Evolutionary conservation across 257 asterid genomes (phyloP).

Genomic region (Striga asiatica): DNA sequence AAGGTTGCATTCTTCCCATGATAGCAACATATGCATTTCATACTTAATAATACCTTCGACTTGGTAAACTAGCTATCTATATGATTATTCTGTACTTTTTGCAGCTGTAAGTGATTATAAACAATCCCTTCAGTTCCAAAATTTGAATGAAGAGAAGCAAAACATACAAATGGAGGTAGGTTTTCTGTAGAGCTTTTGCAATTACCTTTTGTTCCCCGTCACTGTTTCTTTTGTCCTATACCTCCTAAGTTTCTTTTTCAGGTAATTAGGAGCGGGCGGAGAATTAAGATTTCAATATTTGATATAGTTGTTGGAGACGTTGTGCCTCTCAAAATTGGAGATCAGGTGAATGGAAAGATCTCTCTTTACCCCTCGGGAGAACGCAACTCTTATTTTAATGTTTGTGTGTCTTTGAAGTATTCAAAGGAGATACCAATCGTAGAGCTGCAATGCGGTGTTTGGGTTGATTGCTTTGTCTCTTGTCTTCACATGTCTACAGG

Average conservation of each 20-base stretch:
- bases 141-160: constrained; percentile 83
- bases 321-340: constrained; percentile 91
- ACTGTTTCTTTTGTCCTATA: not conserved
- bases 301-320: constrained; percentile 90
- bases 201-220: not conserved
- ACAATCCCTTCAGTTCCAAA: constrained; percentile 91
- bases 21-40: not conserved
- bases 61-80: not conserved
- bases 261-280: constrained; percentile 82
- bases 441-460: not conserved
- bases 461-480: constrained; percentile 5
- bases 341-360: constrained; percentile 54
- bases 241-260: constrained; percentile 19
- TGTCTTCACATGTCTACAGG: constrained; percentile 33
- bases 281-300: constrained; percentile 66
- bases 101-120: constrained; percentile 84
- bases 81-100: constrained; percentile 5
- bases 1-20: not conserved
- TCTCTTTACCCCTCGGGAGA: not conserved
- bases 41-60: not conserved
- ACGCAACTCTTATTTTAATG: not conserved
- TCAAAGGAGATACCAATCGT: not conserved
- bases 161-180: constrained; percentile 92
- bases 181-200: not conserved
- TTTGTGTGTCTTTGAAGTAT: not conserved